Evolutionary conservation across 768 basidiomycete species (phyloP), one percentile per base, ranked within the genome.

Genomic region (Clitopilus passeckerianus): DNA sequence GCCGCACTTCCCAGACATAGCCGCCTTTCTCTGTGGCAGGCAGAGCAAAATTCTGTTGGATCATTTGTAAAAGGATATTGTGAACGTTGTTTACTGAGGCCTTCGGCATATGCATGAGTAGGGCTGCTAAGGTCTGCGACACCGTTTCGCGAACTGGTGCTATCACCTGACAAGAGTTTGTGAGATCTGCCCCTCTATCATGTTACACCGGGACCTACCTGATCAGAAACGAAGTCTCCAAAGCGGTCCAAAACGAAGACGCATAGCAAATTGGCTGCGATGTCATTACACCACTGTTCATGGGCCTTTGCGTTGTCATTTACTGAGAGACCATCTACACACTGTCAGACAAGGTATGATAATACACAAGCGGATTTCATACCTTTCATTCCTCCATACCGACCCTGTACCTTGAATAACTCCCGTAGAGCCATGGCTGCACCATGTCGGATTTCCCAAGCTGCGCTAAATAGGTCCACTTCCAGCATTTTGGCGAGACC

Each of bases 121-220:
- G 81, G 9, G 93, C 87, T 5, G 94, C 96, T 1, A 99, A 77
- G 0, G 95, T 94, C 71, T 98, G 96, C 10, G 93, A 93, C 7
- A 94, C 93, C 0, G 92, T 95, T 71, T 99, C 97, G 59, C 97
- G 86, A 7, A 99, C 96, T 43, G 97, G 97, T 10, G 97, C 97
- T 10, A 98, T 86, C 43, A 98, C 95, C 80, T 81, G 24, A 12
- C 12, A 54, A 57, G 27, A 43, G 18, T 20, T 57, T 8, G 56
- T 58, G 44, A 62, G n/a, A 20, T n/a, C 15, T 5, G 20, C 52
- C 54, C 23, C 8, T 52, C 6, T 50, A 56, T 35, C 20, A 50
- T 57, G n/a, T 24, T 35, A 43, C 23, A 16, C 53, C 24, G 30
- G 53, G 16, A 61, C 65, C 37, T 23, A 79, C 80, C 76, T 95